Conservation (phyloP, 805 yeast species). For the Schwanniomyces pseudopolymorphus region DNA sequence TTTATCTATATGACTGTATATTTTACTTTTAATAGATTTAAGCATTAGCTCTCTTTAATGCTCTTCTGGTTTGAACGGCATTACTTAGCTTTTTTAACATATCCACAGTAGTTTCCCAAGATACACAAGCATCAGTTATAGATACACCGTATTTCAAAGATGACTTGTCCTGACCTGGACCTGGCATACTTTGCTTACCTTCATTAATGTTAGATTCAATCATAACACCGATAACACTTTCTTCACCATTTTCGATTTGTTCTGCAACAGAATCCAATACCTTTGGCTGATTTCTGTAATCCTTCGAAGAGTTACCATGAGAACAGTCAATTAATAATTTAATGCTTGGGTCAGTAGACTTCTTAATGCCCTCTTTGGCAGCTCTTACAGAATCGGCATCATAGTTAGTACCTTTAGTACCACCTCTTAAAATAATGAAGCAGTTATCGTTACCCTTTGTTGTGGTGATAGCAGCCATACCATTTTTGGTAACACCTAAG, state of each 20-base stretch:
- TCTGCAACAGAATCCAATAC: constrained; percentile 81
- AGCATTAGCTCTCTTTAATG: constrained; percentile 13
- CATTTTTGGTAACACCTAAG: constrained; percentile 96
- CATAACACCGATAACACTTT: constrained; percentile 86
- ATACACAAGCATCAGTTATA: constrained; percentile 95
- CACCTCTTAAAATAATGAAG: constrained; percentile 94
- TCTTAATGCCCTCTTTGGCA: constrained; percentile 63
- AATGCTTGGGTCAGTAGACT: constrained; percentile 47
- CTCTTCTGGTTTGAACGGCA: constrained; percentile 84
- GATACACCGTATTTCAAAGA: constrained; percentile 89
- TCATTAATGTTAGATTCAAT: constrained; percentile 89
- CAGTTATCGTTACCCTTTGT: constrained; percentile 95
- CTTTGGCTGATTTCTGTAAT: constrained; percentile 91
- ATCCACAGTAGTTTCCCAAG: constrained; percentile 82
- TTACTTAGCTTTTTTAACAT: constrained; percentile 78
- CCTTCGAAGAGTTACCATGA: constrained; percentile 94
- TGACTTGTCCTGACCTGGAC: constrained; percentile 46
- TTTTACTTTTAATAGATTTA: constrained; percentile 1
- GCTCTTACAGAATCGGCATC: constrained; percentile 75
- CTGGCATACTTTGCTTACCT: constrained; percentile 85
- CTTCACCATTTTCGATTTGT: constrained; percentile 81
- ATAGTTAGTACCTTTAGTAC: constrained; percentile 90
- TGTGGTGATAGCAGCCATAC: constrained; percentile 93
- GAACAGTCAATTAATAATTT: constrained; percentile 94
- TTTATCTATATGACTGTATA: not conserved